Base-by-base conservation (phyloP, 2,329 filamentous ascomycete species). In the Biscogniauxia sp. region DNA sequence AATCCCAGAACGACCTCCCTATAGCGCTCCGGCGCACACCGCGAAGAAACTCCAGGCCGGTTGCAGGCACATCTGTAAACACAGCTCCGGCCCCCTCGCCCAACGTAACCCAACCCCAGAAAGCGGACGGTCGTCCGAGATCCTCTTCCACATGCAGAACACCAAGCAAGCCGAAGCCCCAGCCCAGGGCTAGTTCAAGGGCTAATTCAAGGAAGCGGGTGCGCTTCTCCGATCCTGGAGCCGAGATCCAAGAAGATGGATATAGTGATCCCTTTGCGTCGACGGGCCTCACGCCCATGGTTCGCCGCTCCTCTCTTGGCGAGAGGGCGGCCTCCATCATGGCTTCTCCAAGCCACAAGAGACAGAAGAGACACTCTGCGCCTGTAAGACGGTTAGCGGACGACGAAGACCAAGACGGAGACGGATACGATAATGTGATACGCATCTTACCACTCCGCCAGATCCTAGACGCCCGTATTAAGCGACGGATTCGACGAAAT, bases 151-250 rank as follows among this genome's bases (percentile, higher is more conserved):
- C 28, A 32, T 32, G 11, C 28, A 73, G 64, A 45, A 76, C 69
- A 41, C 74, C 68, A 61, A 73, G 65, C 63, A 73, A 70, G 55
- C 58, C 62, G 17, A 71, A 64, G 25, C 55, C 72, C 1, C 82
- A 78, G 37, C 13, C 37, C 62, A 73, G 70, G 55, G 57, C 62
- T n/a, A 71, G 63, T 25, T 56, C 72, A 1, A 73, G 70, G 55
- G 57, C 62, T n/a, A 71, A 64, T 25, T 56, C 72, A 1, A 83
- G 78, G 66, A 83, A 82, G 65, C 77, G 77, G 59, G 84, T 87
- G 20, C 82, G 85, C 45, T 86, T 87, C 73, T 88, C 85, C 0
- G 84, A 87, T 50, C 83, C 84, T 8, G 84, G 82, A 0, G 76
- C 77, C 1, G 69, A 74, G 0, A 61, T 74, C 45, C 61, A 72